Base-by-base conservation (phyloP, 2,329 filamentous ascomycete genomes). In the Phaeosphaeria sp. region DNA sequence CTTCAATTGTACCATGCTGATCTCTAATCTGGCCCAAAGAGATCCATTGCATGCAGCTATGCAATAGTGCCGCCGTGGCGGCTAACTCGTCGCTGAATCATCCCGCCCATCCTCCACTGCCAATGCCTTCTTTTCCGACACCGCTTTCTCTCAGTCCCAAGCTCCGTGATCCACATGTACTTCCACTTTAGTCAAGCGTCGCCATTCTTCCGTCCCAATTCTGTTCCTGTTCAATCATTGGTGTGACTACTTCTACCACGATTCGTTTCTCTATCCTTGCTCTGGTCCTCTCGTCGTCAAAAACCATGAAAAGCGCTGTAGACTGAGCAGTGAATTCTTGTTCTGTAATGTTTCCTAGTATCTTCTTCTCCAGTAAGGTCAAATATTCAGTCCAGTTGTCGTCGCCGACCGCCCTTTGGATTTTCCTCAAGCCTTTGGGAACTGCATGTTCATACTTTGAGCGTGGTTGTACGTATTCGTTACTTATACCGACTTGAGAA, bases 301-400 rank as follows among this genome's bases (percentile, higher is more conserved):
- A 23, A 5, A 59, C 27, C 15, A 41, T 39, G 20, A 67, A 66
- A 2, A 66, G 55, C 0, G 46, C 42, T n/a, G 48, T 52, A n/a
- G 56, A 52, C 3, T 39, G 17, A 0, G 25, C 42, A 4, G 50
- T 48, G 6, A 59, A 58, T 9, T 66, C 56, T 6, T 46, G 22
- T 1, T 48, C 56, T 0, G 47, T 54, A 2, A 63, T 55, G 15
- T 64, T 42, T 0, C 52, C 25, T 1, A 53, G 21, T 44, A 50
- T 56, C 3, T 51, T 46, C 36, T 52, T 56, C 54, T 67, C 63
- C 44, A 60, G 33, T 11, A 63, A 27, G 0, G 43, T 44, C 0
- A 67, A 4, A 18, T 67, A 67, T 36, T 66, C 59, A 6, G 49
- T 58, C 64, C 66, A 68, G 30, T 60, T 54, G 6, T 62, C 54